Percentiles rank a stretch among this genome's conserved stretches.
These are phyloP conservation scores for Globisporangium emineosum DNA, from an alignment of 352 stramenopile genomes.

Conservation along the genomic window DNA sequence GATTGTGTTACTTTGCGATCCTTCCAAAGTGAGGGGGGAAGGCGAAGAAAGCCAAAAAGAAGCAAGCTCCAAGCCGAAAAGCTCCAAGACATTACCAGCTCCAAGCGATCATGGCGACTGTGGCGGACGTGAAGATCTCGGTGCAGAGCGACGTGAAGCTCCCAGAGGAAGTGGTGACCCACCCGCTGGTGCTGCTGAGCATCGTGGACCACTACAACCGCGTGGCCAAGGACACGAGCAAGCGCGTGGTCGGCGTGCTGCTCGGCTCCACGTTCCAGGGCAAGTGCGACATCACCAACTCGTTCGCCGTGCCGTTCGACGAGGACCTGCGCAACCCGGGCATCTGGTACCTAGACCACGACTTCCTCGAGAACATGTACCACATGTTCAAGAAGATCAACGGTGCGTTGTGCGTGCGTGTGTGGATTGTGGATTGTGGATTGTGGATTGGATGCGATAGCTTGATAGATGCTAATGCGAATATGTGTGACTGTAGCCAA, in stretches of 20 bases:
- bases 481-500: constrained; percentile 65
- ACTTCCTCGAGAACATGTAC: constrained; percentile 99
- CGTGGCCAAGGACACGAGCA: constrained; percentile 97
- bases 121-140: constrained; percentile 41
- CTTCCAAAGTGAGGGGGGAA: constrained; percentile 5
- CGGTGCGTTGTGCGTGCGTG: constrained; percentile 32
- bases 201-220: constrained; percentile 99
- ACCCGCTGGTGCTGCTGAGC: constrained; percentile 98
- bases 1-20: constrained; percentile 15
- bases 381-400: constrained; percentile 95
- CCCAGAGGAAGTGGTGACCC: constrained; percentile 93
- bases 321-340: constrained; percentile 96
- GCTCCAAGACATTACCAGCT: not conserved
- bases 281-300: constrained; percentile 93
- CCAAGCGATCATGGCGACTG: constrained; percentile 14
- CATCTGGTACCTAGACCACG: constrained; percentile 99
- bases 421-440: not conserved
- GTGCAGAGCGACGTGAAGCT: constrained; percentile 82
- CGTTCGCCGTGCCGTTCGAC: constrained; percentile 97
- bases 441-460: not conserved
- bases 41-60: not conserved
- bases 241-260: constrained; percentile 98
- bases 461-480: not conserved
- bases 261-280: constrained; percentile 94
- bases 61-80: constrained; percentile 3